Conservation (phyloP, 345 rosid species). For the Lumnitzera littorea region DNA sequence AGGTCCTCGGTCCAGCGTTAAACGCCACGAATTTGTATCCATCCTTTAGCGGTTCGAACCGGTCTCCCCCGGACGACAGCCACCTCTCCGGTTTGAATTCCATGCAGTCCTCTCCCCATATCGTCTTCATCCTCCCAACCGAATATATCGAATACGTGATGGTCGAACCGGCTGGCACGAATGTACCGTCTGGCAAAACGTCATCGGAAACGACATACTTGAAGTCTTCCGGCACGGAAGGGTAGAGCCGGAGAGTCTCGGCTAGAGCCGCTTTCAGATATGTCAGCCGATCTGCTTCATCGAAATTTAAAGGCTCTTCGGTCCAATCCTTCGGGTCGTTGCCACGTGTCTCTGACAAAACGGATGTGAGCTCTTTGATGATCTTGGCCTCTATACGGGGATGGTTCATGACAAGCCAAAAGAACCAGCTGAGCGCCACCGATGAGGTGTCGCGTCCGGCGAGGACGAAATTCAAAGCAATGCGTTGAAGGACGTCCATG, state of each 20-base stretch:
- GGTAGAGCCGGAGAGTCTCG: slow-evolving; percentile 87
- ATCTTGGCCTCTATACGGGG: slow-evolving; percentile 56
- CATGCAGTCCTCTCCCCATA: slow-evolving; percentile 91
- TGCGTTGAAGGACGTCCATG: slow-evolving; percentile 58
- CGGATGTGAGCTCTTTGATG: slow-evolving; percentile 43
- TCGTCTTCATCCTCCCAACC: slow-evolving; percentile 78
- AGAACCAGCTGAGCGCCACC: slow-evolving; percentile 90
- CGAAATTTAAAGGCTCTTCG: slow-evolving; percentile 63
- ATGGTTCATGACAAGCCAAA: slow-evolving; percentile 79
- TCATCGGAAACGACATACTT: slow-evolving; percentile 71
- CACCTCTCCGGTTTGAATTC: slow-evolving; percentile 83
- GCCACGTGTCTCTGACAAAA: slow-evolving; percentile 64
- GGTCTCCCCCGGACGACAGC: slow-evolving; percentile 47
- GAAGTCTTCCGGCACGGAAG: slow-evolving; percentile 85
- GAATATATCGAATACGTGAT: slow-evolving; percentile 85
- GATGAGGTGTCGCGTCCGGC: slow-evolving; percentile 96
- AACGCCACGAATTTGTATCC: slow-evolving; percentile 81
- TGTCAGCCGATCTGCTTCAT: slow-evolving; percentile 62
- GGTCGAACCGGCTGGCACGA: slow-evolving; percentile 74
- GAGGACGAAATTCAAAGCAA: slow-evolving; percentile 83
- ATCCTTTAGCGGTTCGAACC: slow-evolving; percentile 66
- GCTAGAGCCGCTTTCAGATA: slow-evolving; percentile 87
- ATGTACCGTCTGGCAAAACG: slow-evolving; percentile 67
- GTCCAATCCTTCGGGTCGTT: slow-evolving; percentile 46
- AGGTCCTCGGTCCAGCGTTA: slow-evolving; percentile 89